A percentile compares a stretch with the other conserved stretches of the same genome.
Conservation (phyloP, 805 yeast genomes). For the Starmerella geochares region DNA sequence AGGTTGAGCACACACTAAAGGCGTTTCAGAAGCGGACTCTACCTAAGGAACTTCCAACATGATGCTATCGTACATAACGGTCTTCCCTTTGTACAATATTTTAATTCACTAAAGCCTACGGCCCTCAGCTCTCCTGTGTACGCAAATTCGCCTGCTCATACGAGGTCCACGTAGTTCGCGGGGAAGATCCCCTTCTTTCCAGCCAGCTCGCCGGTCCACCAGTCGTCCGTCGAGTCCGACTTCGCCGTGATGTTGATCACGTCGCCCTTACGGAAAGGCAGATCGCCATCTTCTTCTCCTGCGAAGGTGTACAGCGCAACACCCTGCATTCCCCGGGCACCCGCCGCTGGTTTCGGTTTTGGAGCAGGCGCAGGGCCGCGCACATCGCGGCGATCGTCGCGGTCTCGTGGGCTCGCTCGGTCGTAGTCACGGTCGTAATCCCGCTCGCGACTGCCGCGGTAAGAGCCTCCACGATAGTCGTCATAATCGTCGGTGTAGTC, state of each 20-base stretch:
- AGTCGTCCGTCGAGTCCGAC: slow-evolving; percentile 81
- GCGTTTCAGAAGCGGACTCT: no score
- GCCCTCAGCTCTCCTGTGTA: not conserved
- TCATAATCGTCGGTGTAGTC: slow-evolving; percentile 23
- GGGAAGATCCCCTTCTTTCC: slow-evolving; percentile 90
- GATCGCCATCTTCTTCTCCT: slow-evolving; percentile 89
- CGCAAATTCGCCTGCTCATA: slow-evolving; percentile 31
- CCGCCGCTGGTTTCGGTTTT: slow-evolving; percentile 10
- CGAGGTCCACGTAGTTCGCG: slow-evolving; percentile 86
- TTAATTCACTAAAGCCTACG: not conserved
- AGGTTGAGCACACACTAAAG: no score
- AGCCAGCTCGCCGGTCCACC: slow-evolving; percentile 95
- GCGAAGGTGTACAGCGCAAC: slow-evolving; percentile 80
- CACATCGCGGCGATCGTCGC: slow-evolving; percentile 22
- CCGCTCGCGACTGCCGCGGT: slow-evolving; percentile 14
- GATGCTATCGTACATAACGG: slow-evolving; percentile 5
- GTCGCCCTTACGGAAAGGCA: slow-evolving; percentile 90
- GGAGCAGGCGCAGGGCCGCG: slow-evolving; percentile 9
- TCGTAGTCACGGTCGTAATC: slow-evolving; percentile 21
- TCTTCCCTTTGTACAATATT: not conserved
- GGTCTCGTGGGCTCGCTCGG: slow-evolving; percentile 33
- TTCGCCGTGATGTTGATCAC: slow-evolving; percentile 76
- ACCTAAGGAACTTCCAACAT: no score
- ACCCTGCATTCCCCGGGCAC: slow-evolving; percentile 54
- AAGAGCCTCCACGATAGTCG: slow-evolving; percentile 11